A percentile compares a stretch with the other conserved stretches of the same genome.
These are phyloP conservation scores for Rhizophagus clarus DNA, from an alignment of 192 early-diverging fungal species.

Conservation along the genomic window DNA sequence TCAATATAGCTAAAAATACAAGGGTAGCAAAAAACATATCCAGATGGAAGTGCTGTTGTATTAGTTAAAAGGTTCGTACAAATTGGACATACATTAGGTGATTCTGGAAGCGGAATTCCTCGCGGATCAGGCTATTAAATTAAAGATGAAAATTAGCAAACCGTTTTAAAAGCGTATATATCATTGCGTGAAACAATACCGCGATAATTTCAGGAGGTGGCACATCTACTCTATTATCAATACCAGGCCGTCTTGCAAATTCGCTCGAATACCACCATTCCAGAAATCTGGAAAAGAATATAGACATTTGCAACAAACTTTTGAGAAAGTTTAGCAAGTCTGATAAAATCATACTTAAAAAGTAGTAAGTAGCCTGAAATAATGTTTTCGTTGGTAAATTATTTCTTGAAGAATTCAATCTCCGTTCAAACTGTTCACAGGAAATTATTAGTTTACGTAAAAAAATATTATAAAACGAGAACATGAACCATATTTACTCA, in stretches of 20 bases:
- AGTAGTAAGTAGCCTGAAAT: conserved; percentile 28
- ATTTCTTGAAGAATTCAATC: background rate
- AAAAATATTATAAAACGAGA: background rate
- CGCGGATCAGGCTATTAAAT: conserved; percentile 66
- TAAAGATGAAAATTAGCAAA: background rate
- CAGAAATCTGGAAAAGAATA: conserved; percentile 92
- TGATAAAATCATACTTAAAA: conserved; percentile 48
- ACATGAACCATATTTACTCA: conserved; percentile 41
- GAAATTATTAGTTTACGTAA: no score
- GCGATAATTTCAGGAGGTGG: conserved; percentile 73
- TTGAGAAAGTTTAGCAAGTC: conserved; percentile 73
- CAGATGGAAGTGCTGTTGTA: conserved; percentile 82
- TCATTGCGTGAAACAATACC: conserved; percentile 43
- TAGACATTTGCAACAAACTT: conserved; percentile 79
- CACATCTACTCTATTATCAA: conserved; percentile 53
- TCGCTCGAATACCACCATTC: conserved; percentile 97
- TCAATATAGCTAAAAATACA: conserved; percentile 81
- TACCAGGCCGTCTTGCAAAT: conserved; percentile 61
- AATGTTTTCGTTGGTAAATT: conserved; percentile 23
- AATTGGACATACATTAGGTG: conserved; percentile 78
- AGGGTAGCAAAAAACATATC: conserved; percentile 94
- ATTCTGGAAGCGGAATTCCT: conserved; percentile 73
- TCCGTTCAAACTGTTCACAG: conserved; percentile 8
- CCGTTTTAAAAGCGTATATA: background rate
- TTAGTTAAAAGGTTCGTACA: conserved; percentile 76